Percentiles rank a stretch among this genome's conserved stretches.
phyloP scores from a whole-genome alignment of 352 stramenopile genomes.

The Blastocystis sp. region DNA sequence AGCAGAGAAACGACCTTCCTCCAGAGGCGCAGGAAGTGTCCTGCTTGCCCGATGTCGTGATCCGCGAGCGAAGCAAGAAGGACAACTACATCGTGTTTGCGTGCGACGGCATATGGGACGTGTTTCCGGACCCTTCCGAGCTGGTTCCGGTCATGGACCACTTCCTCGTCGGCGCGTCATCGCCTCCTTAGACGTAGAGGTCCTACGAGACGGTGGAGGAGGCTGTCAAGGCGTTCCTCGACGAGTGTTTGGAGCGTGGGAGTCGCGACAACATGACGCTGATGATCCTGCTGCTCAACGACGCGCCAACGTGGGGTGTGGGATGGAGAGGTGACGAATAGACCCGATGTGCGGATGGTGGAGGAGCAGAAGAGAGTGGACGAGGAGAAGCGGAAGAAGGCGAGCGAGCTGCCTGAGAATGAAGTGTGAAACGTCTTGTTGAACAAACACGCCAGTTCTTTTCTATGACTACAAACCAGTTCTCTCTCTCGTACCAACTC shows the following conservation, averaged over 20 bases:
- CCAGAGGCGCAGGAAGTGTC: constrained; percentile 81
- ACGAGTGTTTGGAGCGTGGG: constrained; percentile 31
- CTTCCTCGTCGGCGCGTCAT: constrained; percentile 78
- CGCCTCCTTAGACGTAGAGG: not conserved
- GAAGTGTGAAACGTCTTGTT: not conserved
- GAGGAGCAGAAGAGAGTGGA: not conserved
- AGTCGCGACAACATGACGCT: constrained; percentile 47
- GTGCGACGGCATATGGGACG: constrained; percentile 90
- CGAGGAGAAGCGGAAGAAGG: not conserved
- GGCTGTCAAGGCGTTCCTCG: not conserved
- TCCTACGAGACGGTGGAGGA: constrained; percentile 7
- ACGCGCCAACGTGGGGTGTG: not conserved
- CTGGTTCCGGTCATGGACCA: constrained; percentile 77
- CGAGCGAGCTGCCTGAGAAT: not conserved
- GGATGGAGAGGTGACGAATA: not conserved
- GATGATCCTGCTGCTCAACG: not conserved
- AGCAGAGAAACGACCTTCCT: constrained; percentile 72
- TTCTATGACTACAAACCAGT: constrained; percentile 73
- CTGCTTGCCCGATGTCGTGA: constrained; percentile 85
- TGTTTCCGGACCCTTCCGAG: constrained; percentile 84
- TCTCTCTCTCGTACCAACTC: constrained; percentile 74
- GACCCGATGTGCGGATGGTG: not conserved
- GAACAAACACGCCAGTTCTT: constrained; percentile 40
- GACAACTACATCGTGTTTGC: constrained; percentile 89
- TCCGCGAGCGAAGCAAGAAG: constrained; percentile 80